Evolutionary conservation across 352 stramenopile genomes (phyloP), one percentile per base, ranked within the genome.

Genomic region (Phytophthora fragariae): DNA sequence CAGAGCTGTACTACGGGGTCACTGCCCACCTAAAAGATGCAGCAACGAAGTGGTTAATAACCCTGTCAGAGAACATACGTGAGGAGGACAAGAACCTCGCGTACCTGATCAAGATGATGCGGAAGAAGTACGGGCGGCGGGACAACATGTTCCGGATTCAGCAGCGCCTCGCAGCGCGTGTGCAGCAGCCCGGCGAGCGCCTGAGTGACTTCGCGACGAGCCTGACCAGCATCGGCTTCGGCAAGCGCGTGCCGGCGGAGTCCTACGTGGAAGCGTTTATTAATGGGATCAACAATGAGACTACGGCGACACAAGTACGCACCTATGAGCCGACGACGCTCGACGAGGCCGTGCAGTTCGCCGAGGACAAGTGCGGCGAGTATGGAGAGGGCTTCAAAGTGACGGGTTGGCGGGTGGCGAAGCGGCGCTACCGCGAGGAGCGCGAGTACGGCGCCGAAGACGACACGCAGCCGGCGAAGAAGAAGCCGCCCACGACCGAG

Each of bases 301-400:
- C 35, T 10, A 44, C 35, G 4, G 35, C 35, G 4, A 44, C 35
- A 2, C 35, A 44, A 14, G 35, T 44, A 10, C 35, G 35, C 3
- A 44, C 35, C 35, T 44, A 14, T 14, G 35, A 44, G 35, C 35
- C 35, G 8, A 10, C 8, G 9, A 44, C 35, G 12, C 35, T 44
- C 12, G 35, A 44, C 12, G 35, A 44, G 12, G 35, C 35, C 12
- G 35, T 44, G 35, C 5, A 12, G 96, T 98, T 65, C 84, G 35
- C 12, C 1, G 35, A 44, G 4, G 35, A 44, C 35, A 44, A 44
- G 35, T 44, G 35, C 4, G 35, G 35, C 8, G 35, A 44, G 35
- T 44, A 14, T 5, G 35, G 35, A 2, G 35, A 44, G 35, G 35
- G 35, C 8, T 44, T 44, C 35, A 44, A 44, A 14, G 35, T 44